A percentile compares a stretch with the other conserved stretches of the same genome.
Conservation (phyloP, 208 protist genomes). For the Trypanosoma lewisi region DNA sequence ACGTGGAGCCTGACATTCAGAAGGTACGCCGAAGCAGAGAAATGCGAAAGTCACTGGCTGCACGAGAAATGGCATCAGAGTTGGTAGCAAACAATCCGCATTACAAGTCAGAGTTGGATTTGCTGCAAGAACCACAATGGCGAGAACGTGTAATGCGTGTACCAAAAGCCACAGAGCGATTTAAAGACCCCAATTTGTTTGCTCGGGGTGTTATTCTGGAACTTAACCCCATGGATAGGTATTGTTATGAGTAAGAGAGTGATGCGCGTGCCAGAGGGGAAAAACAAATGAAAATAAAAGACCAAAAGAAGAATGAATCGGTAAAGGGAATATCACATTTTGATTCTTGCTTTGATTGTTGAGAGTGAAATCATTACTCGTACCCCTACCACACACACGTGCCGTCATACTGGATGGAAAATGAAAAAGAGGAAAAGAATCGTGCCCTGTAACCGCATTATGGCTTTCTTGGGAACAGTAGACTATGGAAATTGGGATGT, state of each 20-base stretch:
- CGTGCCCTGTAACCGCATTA: no score
- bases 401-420: no score
- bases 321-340: no score
- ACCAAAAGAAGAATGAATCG: no score
- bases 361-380: no score
- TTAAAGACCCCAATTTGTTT: conserved; percentile 80
- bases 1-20: conserved; percentile 86
- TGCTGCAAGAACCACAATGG: conserved; percentile 58
- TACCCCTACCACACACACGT: no score
- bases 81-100: conserved; percentile 42
- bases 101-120: conserved; percentile 51
- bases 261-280: neutral
- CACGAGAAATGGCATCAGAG: conserved; percentile 42
- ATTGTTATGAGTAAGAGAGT: conserved; percentile 56
- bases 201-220: conserved; percentile 41
- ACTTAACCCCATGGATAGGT: conserved; percentile 51
- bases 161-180: conserved; percentile 51
- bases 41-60: conserved; percentile 53
- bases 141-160: conserved; percentile 54
- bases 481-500: no score
- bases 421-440: no score
- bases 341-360: no score
- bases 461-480: no score
- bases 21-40: conserved; percentile 61
- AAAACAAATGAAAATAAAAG: no score